A percentile compares a stretch with the other conserved stretches of the same genome.
Evolutionary conservation across 2,329 filamentous ascomycete genomes (phyloP).

Genomic region (Pseudovirgaria hyperparasitica): DNA sequence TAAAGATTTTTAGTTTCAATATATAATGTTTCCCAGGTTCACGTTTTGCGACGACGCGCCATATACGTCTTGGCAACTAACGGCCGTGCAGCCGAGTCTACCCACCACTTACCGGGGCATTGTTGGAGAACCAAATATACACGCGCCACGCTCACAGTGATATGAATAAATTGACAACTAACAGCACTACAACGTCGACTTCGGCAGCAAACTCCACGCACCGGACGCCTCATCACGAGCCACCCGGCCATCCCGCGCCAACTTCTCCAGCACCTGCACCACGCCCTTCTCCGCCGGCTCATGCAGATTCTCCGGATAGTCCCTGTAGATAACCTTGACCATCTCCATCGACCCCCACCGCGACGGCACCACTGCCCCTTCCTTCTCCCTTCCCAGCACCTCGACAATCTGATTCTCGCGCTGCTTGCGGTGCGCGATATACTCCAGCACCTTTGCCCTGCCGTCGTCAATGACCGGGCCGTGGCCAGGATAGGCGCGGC

Average conservation of each 20-base stretch:
- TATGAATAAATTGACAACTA: slow-evolving; percentile 1
- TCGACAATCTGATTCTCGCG: slow-evolving; percentile 46
- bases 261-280: slow-evolving; percentile 65
- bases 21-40: not conserved
- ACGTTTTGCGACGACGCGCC: slow-evolving; percentile 1
- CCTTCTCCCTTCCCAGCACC: slow-evolving; percentile 11
- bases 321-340: slow-evolving; percentile 76
- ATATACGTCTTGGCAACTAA: slow-evolving; percentile 4
- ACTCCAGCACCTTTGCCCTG: slow-evolving; percentile 60
- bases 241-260: slow-evolving; percentile 61
- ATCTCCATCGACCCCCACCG: slow-evolving; percentile 64
- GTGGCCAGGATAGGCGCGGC: slow-evolving; percentile 76
- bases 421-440: slow-evolving; percentile 67
- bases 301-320: slow-evolving; percentile 65
- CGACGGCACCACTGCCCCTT: not conserved
- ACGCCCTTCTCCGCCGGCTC: slow-evolving; percentile 64
- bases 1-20: slow-evolving; percentile 2
- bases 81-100: not conserved
- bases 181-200: slow-evolving; percentile 16
- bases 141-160: not conserved
- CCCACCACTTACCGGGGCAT: not conserved
- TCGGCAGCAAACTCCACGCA: slow-evolving; percentile 21
- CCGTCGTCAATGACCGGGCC: slow-evolving; percentile 67
- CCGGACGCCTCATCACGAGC: slow-evolving; percentile 18
- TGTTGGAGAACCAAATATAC: not conserved